Evolutionary conservation across 2,329 filamentous ascomycete species (phyloP), one percentile per base, ranked within the genome.

Genomic region (Berkeleyomyces rouxiae): DNA sequence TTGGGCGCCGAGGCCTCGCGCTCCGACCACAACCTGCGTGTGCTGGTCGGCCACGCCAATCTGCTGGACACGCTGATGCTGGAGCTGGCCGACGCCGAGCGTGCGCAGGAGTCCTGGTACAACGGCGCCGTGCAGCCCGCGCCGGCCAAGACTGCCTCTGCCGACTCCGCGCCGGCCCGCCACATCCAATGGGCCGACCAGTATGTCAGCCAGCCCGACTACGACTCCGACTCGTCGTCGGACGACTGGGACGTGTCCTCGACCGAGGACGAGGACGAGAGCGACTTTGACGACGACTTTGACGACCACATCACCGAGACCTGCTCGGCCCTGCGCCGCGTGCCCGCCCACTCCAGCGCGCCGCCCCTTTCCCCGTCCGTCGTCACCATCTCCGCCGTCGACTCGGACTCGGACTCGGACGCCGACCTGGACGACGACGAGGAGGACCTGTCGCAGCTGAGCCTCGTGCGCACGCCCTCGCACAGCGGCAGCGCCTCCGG

Each of bases 11-110:
- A 97, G 78, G 93, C 93, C 78, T 84, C 85, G 75, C 86, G 87
- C 71, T 80, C 89, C 70, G 92, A 97, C 73, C 93, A 97, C 81
- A 85, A 97, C 79, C 88, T 99, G 67, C 86, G 92, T 72, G 84
- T 95, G 55, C 87, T 99, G 65, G 93, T 99, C 70, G 93, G 92
- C 70, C 93, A 99, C 76, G 93, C 93, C 78, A 99, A 97, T 81
- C 86, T 97, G 58, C 88, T 99, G 74, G 93, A 99, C 77, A 86
- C 86, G 47, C 79, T 99, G 72, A 97, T 97, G 93, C 82, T 93
- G 68, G 79, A 82, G 72, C 88, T 99, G 65, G 88, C 90, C 74
- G 89, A 95, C 65, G 92, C 92, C 71, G 93, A 97, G 80, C 84
- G 85, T 69, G 90, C 96, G 75, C 93, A 97, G 76, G 51, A 55